A percentile compares a stretch with the other conserved stretches of the same genome.
Evolutionary conservation across 1,284 basidiomycete species (phyloP).

Genomic region (Ustilago sp.): DNA sequence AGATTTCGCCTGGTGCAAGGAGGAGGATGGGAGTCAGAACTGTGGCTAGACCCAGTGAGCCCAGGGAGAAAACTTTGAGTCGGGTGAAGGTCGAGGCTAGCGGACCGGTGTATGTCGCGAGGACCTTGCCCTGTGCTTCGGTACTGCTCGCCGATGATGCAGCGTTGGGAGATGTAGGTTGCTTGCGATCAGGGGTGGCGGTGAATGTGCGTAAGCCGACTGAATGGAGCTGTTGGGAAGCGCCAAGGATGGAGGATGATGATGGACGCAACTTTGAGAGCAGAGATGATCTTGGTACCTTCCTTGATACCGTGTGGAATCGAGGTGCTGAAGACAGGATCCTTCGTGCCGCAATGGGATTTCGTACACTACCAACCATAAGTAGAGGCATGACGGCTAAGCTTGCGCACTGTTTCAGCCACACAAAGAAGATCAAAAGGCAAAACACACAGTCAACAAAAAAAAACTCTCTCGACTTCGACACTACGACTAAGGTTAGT

Average conservation of each 20-base stretch:
- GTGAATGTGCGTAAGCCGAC: slow-evolving; percentile 1
- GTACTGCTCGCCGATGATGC: no score
- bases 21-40: slow-evolving; percentile 83
- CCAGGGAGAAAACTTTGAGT: slow-evolving; percentile 84
- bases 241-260: not conserved
- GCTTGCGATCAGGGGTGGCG: not conserved
- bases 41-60: slow-evolving; percentile 79
- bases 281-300: not conserved
- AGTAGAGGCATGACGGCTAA: not conserved
- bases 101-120: slow-evolving; percentile 74
- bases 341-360: not conserved
- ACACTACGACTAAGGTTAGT: not conserved
- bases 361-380: not conserved
- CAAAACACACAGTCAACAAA: slow-evolving; percentile 43
- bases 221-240: not conserved
- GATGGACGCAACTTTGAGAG: not conserved
- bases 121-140: not conserved
- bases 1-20: slow-evolving; percentile 80
- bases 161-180: no score
- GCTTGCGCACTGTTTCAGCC: not conserved
- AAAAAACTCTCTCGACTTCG: not conserved
- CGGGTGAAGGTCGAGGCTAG: slow-evolving; percentile 79
- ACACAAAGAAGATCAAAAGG: slow-evolving; percentile 5
- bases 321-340: not conserved
- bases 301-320: not conserved